These are phyloP conservation scores for Cladosporium phlei DNA, from an alignment of 2,329 filamentous ascomycete species.

Conservation along the genomic window DNA sequence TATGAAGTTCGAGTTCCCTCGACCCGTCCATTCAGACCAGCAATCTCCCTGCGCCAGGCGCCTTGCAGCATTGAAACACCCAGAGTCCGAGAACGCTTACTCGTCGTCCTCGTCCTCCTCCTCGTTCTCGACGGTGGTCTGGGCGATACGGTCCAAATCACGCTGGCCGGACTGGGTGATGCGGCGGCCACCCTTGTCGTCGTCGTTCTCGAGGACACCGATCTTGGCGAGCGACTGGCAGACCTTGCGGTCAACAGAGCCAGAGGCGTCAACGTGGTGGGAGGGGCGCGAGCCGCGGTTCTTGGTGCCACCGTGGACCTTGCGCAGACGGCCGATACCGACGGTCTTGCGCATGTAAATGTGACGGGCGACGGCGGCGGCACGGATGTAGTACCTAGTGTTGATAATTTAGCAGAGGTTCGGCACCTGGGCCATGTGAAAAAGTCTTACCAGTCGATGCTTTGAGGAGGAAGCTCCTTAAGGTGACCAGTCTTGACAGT, in stretches of 20 bases:
- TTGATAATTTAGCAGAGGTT: background rate
- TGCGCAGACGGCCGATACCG: constrained; percentile 94
- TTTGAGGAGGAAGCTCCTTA: constrained; percentile 97
- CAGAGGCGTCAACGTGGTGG: constrained; percentile 92
- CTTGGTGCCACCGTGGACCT: constrained; percentile 85
- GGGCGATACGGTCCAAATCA: constrained; percentile 80
- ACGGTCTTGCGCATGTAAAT: constrained; percentile 99
- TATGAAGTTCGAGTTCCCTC: constrained; percentile 11
- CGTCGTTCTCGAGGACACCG: constrained; percentile 92
- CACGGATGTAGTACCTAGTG: constrained; percentile 71
- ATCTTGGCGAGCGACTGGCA: constrained; percentile 99
- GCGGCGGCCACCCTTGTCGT: constrained; percentile 96
- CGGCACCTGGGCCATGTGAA: background rate
- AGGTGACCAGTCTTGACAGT: constrained; percentile 97
- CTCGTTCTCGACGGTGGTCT: constrained; percentile 49
- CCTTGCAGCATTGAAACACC: constrained; percentile 12
- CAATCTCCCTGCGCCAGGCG: constrained; percentile 12
- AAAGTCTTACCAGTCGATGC: constrained; percentile 72
- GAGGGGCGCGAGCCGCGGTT: constrained; percentile 90
- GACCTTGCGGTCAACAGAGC: constrained; percentile 94
- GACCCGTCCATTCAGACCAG: constrained; percentile 7
- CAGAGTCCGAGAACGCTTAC: constrained; percentile 10
- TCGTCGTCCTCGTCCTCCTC: constrained; percentile 44
- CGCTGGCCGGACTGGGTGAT: constrained; percentile 98
- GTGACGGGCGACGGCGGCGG: constrained; percentile 92